A percentile compares a stretch with the other conserved stretches of the same genome.
Conservation (phyloP, 2,329 filamentous ascomycete species). For the Exophiala dermatitidis region DNA sequence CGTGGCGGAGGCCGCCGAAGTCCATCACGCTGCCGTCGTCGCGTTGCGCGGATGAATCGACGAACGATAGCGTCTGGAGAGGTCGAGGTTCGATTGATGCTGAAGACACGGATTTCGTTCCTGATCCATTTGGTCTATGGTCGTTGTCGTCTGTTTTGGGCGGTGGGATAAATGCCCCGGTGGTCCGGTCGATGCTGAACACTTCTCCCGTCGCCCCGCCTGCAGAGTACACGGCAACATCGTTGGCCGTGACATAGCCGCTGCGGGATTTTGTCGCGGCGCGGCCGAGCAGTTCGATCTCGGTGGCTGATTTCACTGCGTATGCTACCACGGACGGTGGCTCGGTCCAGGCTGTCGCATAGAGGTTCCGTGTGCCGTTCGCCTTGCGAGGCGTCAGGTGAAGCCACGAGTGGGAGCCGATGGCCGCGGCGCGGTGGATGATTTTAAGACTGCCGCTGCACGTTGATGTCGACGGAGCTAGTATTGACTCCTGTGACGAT, state of each 20-base stretch:
- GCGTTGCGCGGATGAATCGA: slow-evolving; percentile 17
- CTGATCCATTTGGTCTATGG: background rate
- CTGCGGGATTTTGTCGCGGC: slow-evolving; percentile 22
- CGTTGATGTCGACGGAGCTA: background rate
- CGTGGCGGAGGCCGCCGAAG: slow-evolving; percentile 28
- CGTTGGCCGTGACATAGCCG: slow-evolving; percentile 25
- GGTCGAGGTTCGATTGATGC: slow-evolving; percentile 6
- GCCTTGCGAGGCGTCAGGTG: slow-evolving; percentile 18
- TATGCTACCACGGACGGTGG: slow-evolving; percentile 25
- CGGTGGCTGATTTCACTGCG: slow-evolving; percentile 20
- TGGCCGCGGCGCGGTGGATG: slow-evolving; percentile 20
- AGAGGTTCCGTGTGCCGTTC: slow-evolving; percentile 16
- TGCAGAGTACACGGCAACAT: slow-evolving; percentile 23
- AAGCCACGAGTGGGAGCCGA: slow-evolving; percentile 28
- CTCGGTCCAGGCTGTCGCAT: slow-evolving; percentile 27
- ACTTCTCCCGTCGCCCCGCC: slow-evolving; percentile 27
- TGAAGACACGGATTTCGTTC: background rate
- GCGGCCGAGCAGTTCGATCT: slow-evolving; percentile 21
- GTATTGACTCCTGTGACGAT: background rate
- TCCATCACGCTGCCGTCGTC: slow-evolving; percentile 26
- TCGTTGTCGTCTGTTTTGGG: background rate
- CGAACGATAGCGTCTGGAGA: slow-evolving; percentile 23
- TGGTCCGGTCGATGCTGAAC: slow-evolving; percentile 23
- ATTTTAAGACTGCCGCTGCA: slow-evolving; percentile 12
- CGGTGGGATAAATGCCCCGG: slow-evolving; percentile 14